Conservation (phyloP, 1,139 yeast species). For the Debaryomycetaceae sp. region DNA sequence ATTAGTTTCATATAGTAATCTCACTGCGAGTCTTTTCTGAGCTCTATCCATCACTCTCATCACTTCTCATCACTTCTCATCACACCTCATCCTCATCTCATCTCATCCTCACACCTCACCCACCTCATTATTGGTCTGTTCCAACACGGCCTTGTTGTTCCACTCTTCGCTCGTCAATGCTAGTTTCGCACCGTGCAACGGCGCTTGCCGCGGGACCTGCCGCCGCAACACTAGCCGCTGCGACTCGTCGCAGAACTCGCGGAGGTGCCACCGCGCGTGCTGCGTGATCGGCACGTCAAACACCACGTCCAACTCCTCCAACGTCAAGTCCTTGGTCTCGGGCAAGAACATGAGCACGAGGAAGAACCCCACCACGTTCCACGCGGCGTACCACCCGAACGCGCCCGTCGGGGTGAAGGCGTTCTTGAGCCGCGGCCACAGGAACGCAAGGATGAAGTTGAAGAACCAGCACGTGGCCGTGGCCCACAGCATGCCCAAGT, state of each 20-base stretch:
- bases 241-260: slow-evolving; percentile 30
- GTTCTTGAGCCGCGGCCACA: slow-evolving; percentile 66
- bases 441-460: slow-evolving; percentile 67
- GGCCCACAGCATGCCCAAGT: slow-evolving; percentile 77
- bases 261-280: slow-evolving; percentile 48
- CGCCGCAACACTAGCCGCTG: slow-evolving; percentile 32
- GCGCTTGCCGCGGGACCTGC: slow-evolving; percentile 37
- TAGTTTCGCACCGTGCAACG: slow-evolving; percentile 44
- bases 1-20: too few relatives aligned
- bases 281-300: slow-evolving; percentile 44
- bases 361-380: slow-evolving; percentile 71
- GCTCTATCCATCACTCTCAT: too few relatives aligned
- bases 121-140: too few relatives aligned
- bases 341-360: slow-evolving; percentile 57
- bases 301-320: slow-evolving; percentile 65
- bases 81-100: too few relatives aligned
- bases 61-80: too few relatives aligned
- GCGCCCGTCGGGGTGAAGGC: slow-evolving; percentile 76
- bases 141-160: slow-evolving; percentile 55
- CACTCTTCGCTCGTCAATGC: slow-evolving; percentile 51
- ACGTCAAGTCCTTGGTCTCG: slow-evolving; percentile 58
- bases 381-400: slow-evolving; percentile 81
- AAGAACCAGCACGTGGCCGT: slow-evolving; percentile 83
- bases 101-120: too few relatives aligned
- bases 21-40: too few relatives aligned